phyloP scores from a whole-genome alignment of 2,329 filamentous ascomycete species.

The Orbilia quercus region DNA sequence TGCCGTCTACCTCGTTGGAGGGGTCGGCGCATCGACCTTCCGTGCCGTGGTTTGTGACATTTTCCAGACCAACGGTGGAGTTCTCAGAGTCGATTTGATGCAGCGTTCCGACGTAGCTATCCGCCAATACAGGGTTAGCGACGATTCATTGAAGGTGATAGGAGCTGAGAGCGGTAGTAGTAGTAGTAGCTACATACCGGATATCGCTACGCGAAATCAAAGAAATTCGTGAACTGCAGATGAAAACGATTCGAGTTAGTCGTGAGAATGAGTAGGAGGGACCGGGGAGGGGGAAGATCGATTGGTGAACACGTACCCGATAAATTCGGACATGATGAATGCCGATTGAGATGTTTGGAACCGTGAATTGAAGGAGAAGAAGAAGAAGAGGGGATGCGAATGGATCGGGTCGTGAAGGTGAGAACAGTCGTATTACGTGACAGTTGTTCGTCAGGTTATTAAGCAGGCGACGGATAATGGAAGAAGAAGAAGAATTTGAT shows the following conservation, averaged over 20 bases:
- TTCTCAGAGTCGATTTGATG: constrained; percentile 98
- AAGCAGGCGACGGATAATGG: constrained; percentile 19
- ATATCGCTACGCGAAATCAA: constrained; percentile 98
- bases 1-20: constrained; percentile 83
- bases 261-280: constrained; percentile 59
- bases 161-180: constrained; percentile 16
- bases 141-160: constrained; percentile 17
- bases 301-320: constrained; percentile 67
- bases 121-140: constrained; percentile 58
- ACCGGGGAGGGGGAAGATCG: constrained; percentile 61
- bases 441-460: constrained; percentile 36
- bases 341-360: background rate
- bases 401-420: constrained; percentile 18
- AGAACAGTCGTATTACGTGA: constrained; percentile 59
- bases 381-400: constrained; percentile 3
- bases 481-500: no score
- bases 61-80: constrained; percentile 95
- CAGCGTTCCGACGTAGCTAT: constrained; percentile 92
- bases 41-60: constrained; percentile 93
- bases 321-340: constrained; percentile 70
- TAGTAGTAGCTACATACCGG: constrained; percentile 71
- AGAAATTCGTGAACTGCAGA: constrained; percentile 84
- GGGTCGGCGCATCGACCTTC: constrained; percentile 85
- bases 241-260: constrained; percentile 43
- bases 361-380: background rate